Evolutionary conservation across 371 early-diverging fungal genomes (phyloP), one percentile per base, ranked within the genome.

Genomic region (Circinella minor): DNA sequence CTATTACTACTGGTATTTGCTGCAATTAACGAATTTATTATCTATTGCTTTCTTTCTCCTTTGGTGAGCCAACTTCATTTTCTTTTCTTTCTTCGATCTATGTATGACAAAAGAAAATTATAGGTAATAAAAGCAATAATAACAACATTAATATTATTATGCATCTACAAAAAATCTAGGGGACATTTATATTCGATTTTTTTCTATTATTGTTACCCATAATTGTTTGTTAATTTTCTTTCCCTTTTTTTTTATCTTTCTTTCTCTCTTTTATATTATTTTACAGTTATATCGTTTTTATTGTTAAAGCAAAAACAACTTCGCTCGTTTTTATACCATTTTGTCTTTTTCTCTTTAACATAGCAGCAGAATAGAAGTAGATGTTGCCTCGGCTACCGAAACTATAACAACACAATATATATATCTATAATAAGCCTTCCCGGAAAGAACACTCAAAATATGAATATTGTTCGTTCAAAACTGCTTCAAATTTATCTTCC

Each of bases 401-500:
- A 57, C 18, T 27, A 34, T 51, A 51, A 6, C 51, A 51, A n/a
- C 51, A 51, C 1, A 8, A 51, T 11, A 47, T 47, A 47, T 15
- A 47, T 15, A 11, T n/a, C n/a, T 15, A 47, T 47, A 47, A 47
- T 11, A 9, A 9, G 0, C 15, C 47, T 47, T 3, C 3, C 15
- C 47, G 27, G 27, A 27, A 27, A 27, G 2, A 27, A 27, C 27
- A 2, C 27, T 27, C 47, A 47, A 47, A 47, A 47, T 46, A 70
- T 70, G 70, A 70, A 70, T 64, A 63, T 64, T 54, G 70, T 70
- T 14, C 67, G 68, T 17, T 49, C 72, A 20, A 72, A 72, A 49
- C 65, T 72, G 20, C 57, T 68, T 14, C 72, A 72, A 54, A 47
- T 67, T 9, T 72, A 72, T 51, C 68, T 72, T 36, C 72, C 72